Evolutionary conservation across 805 yeast species (phyloP).

Genomic region (Ogataea saltuana): DNA sequence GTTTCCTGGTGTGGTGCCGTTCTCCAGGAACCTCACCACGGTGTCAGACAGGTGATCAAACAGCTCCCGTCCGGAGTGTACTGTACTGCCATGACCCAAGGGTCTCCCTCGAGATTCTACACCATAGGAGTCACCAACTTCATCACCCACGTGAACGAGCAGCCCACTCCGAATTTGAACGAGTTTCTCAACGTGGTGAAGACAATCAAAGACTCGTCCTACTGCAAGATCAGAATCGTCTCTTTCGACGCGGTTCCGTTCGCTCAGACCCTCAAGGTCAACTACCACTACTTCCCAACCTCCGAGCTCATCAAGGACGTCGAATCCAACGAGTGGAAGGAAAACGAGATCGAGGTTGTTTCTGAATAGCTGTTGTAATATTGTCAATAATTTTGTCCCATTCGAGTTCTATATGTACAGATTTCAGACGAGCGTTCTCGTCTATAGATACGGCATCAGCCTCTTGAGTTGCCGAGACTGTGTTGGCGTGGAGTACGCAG

Average conservation of each 20-base stretch:
- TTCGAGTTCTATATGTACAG: conserved; percentile 6
- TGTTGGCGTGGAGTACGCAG: conserved; percentile 50
- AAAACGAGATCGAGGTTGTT: conserved; percentile 45
- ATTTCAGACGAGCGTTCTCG: neutral
- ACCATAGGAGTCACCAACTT: conserved; percentile 78
- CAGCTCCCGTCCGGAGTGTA: conserved; percentile 82
- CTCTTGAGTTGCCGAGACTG: conserved; percentile 62
- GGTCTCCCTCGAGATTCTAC: conserved; percentile 86
- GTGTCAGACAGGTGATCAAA: conserved; percentile 81
- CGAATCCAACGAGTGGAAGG: conserved; percentile 61
- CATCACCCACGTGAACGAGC: conserved; percentile 85
- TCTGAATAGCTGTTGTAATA: conserved; percentile 5
- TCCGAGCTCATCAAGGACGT: conserved; percentile 55
- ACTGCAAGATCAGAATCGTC: conserved; percentile 76
- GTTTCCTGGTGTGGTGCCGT: conserved; percentile 84
- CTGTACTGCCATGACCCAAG: conserved; percentile 69
- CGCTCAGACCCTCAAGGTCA: conserved; percentile 82
- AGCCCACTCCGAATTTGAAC: conserved; percentile 67
- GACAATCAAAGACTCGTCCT: conserved; percentile 73
- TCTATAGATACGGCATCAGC: conserved; percentile 47
- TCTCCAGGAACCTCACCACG: conserved; percentile 88
- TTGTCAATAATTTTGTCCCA: conserved; percentile 5
- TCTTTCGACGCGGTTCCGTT: conserved; percentile 85
- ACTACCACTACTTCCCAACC: conserved; percentile 86
- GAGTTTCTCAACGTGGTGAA: conserved; percentile 67